These are phyloP conservation scores for Phyllosticta citribraziliensis DNA, from an alignment of 2,329 filamentous ascomycete species.

Conservation along the genomic window DNA sequence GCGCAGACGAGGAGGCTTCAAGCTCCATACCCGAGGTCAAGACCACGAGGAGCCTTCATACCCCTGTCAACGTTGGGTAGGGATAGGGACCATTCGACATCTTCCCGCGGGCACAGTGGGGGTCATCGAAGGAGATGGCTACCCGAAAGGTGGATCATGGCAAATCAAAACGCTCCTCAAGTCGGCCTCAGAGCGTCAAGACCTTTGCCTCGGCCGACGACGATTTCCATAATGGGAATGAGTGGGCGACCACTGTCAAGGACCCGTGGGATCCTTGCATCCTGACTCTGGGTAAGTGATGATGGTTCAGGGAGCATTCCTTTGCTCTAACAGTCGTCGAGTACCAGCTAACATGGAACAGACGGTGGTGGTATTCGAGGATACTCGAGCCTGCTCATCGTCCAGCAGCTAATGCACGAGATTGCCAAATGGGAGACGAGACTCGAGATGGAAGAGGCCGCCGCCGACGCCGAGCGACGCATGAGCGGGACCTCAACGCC, in stretches of 20 bases:
- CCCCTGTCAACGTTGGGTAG: not conserved
- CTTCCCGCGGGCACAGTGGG: not conserved
- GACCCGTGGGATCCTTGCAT: constrained; percentile 41
- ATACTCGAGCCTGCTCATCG: constrained; percentile 40
- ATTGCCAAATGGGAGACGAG: constrained; percentile 35
- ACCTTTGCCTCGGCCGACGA: constrained; percentile 27
- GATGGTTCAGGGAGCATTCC: too few relatives aligned
- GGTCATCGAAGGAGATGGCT: constrained; percentile 1
- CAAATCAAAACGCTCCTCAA: constrained; percentile 10
- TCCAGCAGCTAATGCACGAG: constrained; percentile 40
- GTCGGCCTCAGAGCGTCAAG: constrained; percentile 22
- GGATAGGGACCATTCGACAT: not conserved
- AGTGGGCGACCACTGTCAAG: constrained; percentile 34
- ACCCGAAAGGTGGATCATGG: constrained; percentile 3
- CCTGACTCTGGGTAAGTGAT: constrained; percentile 32
- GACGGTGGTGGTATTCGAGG: constrained; percentile 43
- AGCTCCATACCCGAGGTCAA: too few relatives aligned
- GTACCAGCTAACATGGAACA: constrained; percentile 8
- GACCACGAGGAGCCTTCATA: not conserved
- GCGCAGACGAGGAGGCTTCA: not conserved
- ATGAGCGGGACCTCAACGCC: constrained; percentile 2
- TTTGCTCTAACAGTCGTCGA: too few relatives aligned
- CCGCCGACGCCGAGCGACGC: constrained; percentile 19
- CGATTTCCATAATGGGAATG: constrained; percentile 28
- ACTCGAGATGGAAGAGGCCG: constrained; percentile 34